These are phyloP conservation scores for Truncatella angustata DNA, from an alignment of 2,329 filamentous ascomycete species.

Conservation along the genomic window DNA sequence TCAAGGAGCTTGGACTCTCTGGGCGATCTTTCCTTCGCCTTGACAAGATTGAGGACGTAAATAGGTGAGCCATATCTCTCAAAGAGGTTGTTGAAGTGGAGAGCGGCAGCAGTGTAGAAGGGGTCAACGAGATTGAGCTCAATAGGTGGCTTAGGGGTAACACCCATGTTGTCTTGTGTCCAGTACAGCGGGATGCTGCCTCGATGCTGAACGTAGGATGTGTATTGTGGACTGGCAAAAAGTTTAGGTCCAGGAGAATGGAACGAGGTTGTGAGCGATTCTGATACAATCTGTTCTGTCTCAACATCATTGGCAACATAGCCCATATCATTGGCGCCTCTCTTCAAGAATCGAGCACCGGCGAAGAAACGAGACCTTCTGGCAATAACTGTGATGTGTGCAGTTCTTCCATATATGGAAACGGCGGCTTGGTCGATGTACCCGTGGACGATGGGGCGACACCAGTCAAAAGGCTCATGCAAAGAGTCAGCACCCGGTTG, in stretches of 20 bases:
- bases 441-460: slow-evolving; percentile 89
- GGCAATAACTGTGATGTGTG: slow-evolving; percentile 93
- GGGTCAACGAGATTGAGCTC: slow-evolving; percentile 94
- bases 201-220: slow-evolving; percentile 93
- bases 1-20: slow-evolving; percentile 86
- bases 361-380: slow-evolving; percentile 90
- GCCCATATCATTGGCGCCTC: slow-evolving; percentile 89
- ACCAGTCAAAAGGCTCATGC: slow-evolving; percentile 90
- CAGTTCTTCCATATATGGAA: slow-evolving; percentile 81
- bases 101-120: slow-evolving; percentile 87
- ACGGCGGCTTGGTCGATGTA: slow-evolving; percentile 90
- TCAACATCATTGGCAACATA: slow-evolving; percentile 99
- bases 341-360: slow-evolving; percentile 89
- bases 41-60: slow-evolving; percentile 89
- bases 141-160: slow-evolving; percentile 94
- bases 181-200: slow-evolving; percentile 96
- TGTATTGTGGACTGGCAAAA: slow-evolving; percentile 87
- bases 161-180: slow-evolving; percentile 94
- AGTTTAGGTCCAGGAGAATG: slow-evolving; percentile 84
- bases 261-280: slow-evolving; percentile 91
- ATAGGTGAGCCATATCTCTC: slow-evolving; percentile 89
- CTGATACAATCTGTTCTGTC: slow-evolving; percentile 96
- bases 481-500: slow-evolving; percentile 69
- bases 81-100: slow-evolving; percentile 95
- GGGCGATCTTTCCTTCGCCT: slow-evolving; percentile 81